A percentile compares a stretch with the other conserved stretches of the same genome.
phyloP scores from a whole-genome alignment of 176 grass and related monocot genomes.

The Oryza coarctata region DNA sequence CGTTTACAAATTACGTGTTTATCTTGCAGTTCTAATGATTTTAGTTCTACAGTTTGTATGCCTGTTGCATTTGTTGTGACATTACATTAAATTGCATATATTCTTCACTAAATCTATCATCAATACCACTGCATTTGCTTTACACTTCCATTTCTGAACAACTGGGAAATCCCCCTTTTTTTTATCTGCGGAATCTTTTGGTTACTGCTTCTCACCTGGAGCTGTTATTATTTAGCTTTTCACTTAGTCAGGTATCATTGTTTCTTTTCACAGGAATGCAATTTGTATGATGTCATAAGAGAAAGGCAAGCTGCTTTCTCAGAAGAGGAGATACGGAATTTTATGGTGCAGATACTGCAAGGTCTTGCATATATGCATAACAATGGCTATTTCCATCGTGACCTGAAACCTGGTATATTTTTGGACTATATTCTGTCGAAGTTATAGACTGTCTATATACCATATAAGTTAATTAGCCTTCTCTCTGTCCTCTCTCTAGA shows the following conservation, averaged over 20 bases:
- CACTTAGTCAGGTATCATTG: not conserved
- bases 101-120: constrained; percentile 3
- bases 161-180: not conserved
- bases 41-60: not conserved
- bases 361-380: constrained; percentile 92
- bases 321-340: constrained; percentile 64
- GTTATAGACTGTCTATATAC: constrained; percentile 12
- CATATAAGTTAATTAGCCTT: constrained; percentile 5
- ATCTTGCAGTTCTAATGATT: not conserved
- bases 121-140: not conserved
- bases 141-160: not conserved
- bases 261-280: constrained; percentile 49
- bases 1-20: not conserved
- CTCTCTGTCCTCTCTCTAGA: constrained; percentile 43
- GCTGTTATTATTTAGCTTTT: not conserved
- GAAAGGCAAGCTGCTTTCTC: constrained; percentile 53
- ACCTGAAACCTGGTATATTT: constrained; percentile 85
- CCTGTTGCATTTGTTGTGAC: not conserved
- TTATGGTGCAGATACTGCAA: constrained; percentile 75
- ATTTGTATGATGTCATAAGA: constrained; percentile 85
- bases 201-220: not conserved
- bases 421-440: constrained; percentile 12
- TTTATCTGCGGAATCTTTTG: not conserved
- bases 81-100: not conserved
- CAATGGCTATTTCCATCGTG: constrained; percentile 94